Evolutionary conservation across 2,329 filamentous ascomycete species (phyloP).

Genomic region (Pyrenophora teres): DNA sequence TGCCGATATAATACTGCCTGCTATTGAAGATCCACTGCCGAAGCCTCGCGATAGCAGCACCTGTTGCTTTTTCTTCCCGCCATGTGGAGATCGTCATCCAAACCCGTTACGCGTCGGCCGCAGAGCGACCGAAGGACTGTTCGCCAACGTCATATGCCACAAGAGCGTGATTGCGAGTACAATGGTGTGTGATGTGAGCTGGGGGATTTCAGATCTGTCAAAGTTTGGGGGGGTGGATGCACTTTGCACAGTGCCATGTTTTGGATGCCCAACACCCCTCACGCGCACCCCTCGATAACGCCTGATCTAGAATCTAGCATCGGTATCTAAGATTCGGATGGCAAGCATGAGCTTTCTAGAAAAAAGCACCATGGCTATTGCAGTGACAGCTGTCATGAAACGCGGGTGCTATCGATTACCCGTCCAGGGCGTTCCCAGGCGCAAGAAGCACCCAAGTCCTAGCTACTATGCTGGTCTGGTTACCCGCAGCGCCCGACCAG

Average conservation of each 20-base stretch:
- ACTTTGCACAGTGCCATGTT: neutral
- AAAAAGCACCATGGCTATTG: neutral
- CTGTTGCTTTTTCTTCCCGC: neutral
- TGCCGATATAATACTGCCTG: slow-evolving; percentile 1
- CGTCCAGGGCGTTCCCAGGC: slow-evolving; percentile 1
- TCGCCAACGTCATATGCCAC: neutral
- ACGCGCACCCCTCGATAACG: neutral
- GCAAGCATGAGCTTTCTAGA: slow-evolving; percentile 6
- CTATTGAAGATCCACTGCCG: neutral
- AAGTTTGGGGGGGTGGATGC: neutral
- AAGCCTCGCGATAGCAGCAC: slow-evolving; percentile 8
- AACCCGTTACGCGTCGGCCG: slow-evolving; percentile 8
- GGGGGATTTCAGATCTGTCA: neutral
- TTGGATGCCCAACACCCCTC: slow-evolving; percentile 3
- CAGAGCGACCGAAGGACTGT: slow-evolving; percentile 4
- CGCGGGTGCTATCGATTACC: slow-evolving; percentile 2
- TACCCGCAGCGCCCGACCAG: slow-evolving; percentile 3
- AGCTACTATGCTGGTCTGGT: too few relatives aligned
- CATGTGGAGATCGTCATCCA: slow-evolving; percentile 1
- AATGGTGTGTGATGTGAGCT: too few relatives aligned
- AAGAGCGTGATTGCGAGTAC: neutral
- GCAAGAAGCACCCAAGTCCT: neutral
- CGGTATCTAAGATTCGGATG: neutral
- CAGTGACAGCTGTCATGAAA: slow-evolving; percentile 10
- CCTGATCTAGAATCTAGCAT: neutral